Percentiles rank a stretch among this genome's conserved stretches.
phyloP scores from a whole-genome alignment of 345 rosid genomes.

The Gossypium bickii region DNA sequence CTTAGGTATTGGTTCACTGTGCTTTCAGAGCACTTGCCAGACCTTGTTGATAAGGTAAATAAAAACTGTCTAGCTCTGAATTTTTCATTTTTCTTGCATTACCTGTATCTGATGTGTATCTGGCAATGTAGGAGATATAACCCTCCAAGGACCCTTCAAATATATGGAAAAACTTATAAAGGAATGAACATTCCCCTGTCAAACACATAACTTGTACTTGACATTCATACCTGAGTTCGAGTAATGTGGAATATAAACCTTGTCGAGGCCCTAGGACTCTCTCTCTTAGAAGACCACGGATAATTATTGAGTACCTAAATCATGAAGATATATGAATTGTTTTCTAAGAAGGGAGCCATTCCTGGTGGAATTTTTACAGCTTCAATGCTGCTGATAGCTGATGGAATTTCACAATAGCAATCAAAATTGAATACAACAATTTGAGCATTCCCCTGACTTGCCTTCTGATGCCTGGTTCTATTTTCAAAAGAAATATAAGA shows the following conservation, averaged over 20 bases:
- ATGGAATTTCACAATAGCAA: background rate
- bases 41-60: conserved; percentile 91
- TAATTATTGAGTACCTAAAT: background rate
- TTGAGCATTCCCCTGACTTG: background rate
- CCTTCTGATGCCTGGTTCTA: background rate
- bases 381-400: background rate
- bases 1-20: conserved; percentile 95
- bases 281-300: background rate
- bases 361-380: background rate
- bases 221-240: too few species aligned
- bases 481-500: background rate
- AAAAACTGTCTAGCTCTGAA: background rate
- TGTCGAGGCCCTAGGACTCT: background rate
- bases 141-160: too few species aligned
- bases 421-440: background rate
- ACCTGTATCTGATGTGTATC: too few species aligned
- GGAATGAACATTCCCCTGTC: too few species aligned
- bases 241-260: background rate
- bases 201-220: too few species aligned
- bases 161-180: too few species aligned
- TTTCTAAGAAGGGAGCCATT: background rate
- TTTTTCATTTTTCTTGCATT: too few species aligned
- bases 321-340: background rate
- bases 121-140: too few species aligned
- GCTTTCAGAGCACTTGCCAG: conserved; percentile 85